phyloP scores from a whole-genome alignment of 352 stramenopile species.

The Pythium chondricola region DNA sequence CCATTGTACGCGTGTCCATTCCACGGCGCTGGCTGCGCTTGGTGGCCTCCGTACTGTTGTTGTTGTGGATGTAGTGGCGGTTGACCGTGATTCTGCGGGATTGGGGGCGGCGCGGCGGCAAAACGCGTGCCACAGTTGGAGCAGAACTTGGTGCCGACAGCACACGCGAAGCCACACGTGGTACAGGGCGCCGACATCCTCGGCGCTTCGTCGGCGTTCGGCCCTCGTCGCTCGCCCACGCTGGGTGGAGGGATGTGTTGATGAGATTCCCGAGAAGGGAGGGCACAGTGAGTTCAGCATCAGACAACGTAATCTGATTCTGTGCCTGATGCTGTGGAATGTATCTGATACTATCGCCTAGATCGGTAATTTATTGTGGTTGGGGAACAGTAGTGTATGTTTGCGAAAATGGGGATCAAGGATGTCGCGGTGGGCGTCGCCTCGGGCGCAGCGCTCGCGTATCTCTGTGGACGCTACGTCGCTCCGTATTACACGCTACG shows the following conservation, averaged over 20 bases:
- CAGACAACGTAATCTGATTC: too few relatives aligned
- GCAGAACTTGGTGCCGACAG: slow-evolving; percentile 36
- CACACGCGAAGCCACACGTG: slow-evolving; percentile 28
- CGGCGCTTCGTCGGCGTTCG: too few relatives aligned
- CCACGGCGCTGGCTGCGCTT: background rate
- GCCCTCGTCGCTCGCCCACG: too few relatives aligned
- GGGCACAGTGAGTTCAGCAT: too few relatives aligned
- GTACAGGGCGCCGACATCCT: slow-evolving; percentile 31
- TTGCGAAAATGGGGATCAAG: too few relatives aligned
- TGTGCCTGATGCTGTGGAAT: too few relatives aligned
- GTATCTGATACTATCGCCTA: too few relatives aligned
- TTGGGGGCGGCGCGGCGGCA: slow-evolving; percentile 1
- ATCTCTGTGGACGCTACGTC: slow-evolving; percentile 26
- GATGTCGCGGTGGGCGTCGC: slow-evolving; percentile 41
- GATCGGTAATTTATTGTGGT: too few relatives aligned
- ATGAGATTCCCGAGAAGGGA: too few relatives aligned
- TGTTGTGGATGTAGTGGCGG: background rate
- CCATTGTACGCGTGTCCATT: slow-evolving; percentile 6
- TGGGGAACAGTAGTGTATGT: too few relatives aligned
- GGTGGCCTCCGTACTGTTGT: background rate
- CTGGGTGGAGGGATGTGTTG: too few relatives aligned
- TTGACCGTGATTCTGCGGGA: slow-evolving; percentile 3
- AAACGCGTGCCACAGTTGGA: slow-evolving; percentile 42
- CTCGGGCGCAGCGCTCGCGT: slow-evolving; percentile 33
- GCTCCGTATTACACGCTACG: slow-evolving; percentile 23